Evolutionary conservation across 768 basidiomycete genomes (phyloP), one percentile per base, ranked within the genome.

Genomic region (Boletus vinaceobasis): DNA sequence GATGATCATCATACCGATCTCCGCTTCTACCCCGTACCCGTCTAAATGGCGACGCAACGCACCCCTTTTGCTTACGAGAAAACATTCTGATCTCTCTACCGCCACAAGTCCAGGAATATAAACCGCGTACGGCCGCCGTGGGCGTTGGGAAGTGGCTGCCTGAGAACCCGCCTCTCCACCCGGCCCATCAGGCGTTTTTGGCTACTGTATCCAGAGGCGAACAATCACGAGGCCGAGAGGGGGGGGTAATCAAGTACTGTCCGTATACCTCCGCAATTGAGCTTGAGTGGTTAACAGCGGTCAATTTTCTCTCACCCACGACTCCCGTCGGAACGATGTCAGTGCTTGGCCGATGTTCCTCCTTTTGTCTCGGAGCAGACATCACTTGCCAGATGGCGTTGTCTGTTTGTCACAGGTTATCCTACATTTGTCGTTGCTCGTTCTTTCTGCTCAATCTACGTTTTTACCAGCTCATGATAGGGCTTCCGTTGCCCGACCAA

Each of bases 261-360:
- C 42, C 39, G 13, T 11, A 36, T 35, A 36, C 10, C 21, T 36
- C 47, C 39, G 13, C 43, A 50, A 42, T n/a, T 51, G 17, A 33
- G 10, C 40, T 43, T 26, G 27, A 50, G 50, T 17, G 33, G 17
- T 35, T 15, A 26, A 27, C 14, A 9, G 13, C 14, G 23, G 11
- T 15, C 9, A 38, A 7, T 4, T 43, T 43, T 43, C 35, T 29
- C 36, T 46, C 23, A 5, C 27, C 42, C 13, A 40, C 10, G 9
- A 31, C 43, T 48, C 36, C 62, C 62, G 62, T 63, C 62, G 59
- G 62, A 65, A 55, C 43, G 26, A n/a, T 42, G 15, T 33, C 19
- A 13, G 43, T 26, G 35, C 33, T 9, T 33, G n/a, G 9, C 40
- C 7, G 29, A n/a, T 13, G 38, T 46, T 17, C 50, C 23, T 21